These are phyloP conservation scores for Azolla pinnata DNA, from an alignment of 75 land plant genomes.

Conservation along the genomic window DNA sequence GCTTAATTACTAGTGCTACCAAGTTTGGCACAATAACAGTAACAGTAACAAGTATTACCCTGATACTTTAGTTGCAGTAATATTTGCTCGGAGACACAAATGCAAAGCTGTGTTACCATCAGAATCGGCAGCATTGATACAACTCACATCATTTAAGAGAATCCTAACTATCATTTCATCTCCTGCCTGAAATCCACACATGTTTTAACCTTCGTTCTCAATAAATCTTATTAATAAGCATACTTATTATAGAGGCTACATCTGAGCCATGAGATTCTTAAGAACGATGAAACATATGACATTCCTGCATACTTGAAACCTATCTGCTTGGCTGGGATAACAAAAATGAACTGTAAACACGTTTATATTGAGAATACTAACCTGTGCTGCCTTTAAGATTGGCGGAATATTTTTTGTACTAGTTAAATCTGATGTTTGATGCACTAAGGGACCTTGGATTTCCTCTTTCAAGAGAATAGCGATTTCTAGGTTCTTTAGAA, in stretches of 20 bases:
- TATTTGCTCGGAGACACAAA: slow-evolving; percentile 26
- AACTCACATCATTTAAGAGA: slow-evolving; percentile 14
- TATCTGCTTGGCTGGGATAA: too few species aligned
- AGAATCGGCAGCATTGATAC: slow-evolving; percentile 36
- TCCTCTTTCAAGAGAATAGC: neutral
- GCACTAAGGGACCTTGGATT: neutral
- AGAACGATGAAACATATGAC: neutral
- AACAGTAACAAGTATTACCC: neutral
- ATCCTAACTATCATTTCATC: slow-evolving; percentile 24
- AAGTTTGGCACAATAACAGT: too few species aligned
- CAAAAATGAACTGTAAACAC: too few species aligned
- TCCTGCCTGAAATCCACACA: slow-evolving; percentile 14
- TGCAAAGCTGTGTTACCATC: slow-evolving; percentile 65
- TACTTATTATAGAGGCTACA: slow-evolving; percentile 2
- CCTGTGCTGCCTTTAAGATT: too few species aligned
- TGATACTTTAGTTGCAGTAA: neutral
- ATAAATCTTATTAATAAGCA: neutral
- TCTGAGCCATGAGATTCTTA: neutral
- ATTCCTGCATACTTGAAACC: too few species aligned
- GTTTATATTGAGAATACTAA: too few species aligned
- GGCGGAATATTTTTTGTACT: slow-evolving; percentile 9
- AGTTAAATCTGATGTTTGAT: neutral
- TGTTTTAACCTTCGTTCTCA: neutral
- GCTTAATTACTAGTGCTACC: too few species aligned
- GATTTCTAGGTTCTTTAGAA: slow-evolving; percentile 5